Evolutionary conservation across 208 protist genomes (phyloP).

Genomic region (Leishmania lainsoni): DNA sequence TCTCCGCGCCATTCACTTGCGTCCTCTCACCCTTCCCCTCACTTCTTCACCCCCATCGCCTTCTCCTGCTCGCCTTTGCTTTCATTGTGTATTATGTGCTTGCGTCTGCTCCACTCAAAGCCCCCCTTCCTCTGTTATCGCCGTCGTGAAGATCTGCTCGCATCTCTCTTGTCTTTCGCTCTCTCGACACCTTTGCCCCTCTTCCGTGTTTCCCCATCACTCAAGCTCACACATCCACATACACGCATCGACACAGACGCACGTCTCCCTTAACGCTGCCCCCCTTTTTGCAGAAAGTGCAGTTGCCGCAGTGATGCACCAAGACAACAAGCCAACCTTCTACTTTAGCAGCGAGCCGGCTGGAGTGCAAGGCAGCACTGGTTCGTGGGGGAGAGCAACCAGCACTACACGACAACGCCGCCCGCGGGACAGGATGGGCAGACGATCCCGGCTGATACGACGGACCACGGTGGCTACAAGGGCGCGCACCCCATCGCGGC

Average conservation of each 20-base stretch:
- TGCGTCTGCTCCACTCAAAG: neutral
- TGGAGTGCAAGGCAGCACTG: neutral
- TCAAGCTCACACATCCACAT: neutral
- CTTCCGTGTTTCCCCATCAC: neutral
- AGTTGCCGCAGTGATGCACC: conserved; percentile 8
- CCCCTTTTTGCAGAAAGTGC: neutral
- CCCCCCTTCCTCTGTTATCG: neutral
- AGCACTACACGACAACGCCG: neutral
- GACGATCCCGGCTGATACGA: conserved; percentile 9
- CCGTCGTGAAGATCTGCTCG: neutral
- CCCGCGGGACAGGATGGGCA: conserved; percentile 5
- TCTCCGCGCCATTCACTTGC: no score
- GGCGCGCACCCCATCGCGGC: conserved; percentile 85
- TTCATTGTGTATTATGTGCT: neutral
- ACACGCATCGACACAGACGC: neutral
- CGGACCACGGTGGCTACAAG: conserved; percentile 63
- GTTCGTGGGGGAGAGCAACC: neutral
- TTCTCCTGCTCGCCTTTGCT: neutral
- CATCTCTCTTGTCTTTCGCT: neutral
- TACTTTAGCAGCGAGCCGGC: conserved; percentile 21
- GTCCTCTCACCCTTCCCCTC: neutral
- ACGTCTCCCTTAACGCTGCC: neutral
- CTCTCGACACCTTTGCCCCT: neutral
- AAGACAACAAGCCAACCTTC: conserved; percentile 3
- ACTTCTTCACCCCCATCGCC: neutral